Evolutionary conservation across 805 yeast genomes (phyloP).

Genomic region (Vanderwaltozyma polyspora): DNA sequence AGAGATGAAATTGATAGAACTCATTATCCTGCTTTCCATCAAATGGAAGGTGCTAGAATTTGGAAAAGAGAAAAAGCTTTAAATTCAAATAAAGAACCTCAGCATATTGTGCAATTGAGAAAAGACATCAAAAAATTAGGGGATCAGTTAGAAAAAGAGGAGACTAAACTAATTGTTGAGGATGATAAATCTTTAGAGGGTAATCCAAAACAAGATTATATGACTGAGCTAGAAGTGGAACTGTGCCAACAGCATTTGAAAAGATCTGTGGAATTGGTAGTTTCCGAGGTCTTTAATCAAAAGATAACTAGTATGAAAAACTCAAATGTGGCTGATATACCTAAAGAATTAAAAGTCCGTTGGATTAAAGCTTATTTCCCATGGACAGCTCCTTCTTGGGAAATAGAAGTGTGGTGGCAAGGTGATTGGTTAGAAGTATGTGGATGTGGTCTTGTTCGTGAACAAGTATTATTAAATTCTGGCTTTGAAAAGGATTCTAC

Average conservation of each 20-base stretch:
- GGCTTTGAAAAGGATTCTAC: slow-evolving; percentile 46
- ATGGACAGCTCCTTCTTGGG: slow-evolving; percentile 98
- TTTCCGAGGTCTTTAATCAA: slow-evolving; percentile 64
- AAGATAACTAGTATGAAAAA: slow-evolving; percentile 19
- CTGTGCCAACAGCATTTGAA: slow-evolving; percentile 70
- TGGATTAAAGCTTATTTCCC: slow-evolving; percentile 97
- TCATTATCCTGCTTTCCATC: slow-evolving; percentile 96
- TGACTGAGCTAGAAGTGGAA: slow-evolving; percentile 58
- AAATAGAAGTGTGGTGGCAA: slow-evolving; percentile 97
- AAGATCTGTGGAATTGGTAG: slow-evolving; percentile 72
- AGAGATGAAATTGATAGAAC: slow-evolving; percentile 92
- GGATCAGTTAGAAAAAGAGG: slow-evolving; percentile 22
- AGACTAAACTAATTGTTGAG: slow-evolving; percentile 54
- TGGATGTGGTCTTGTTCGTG: slow-evolving; percentile 86
- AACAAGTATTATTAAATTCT: slow-evolving; percentile 63
- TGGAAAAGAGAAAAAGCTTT: slow-evolving; percentile 50
- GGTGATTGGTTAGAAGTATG: slow-evolving; percentile 96
- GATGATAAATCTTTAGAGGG: slow-evolving; percentile 50
- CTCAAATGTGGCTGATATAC: slow-evolving; percentile 45
- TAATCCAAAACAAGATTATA: slow-evolving; percentile 75
- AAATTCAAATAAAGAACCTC: slow-evolving; percentile 11
- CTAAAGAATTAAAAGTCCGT: slow-evolving; percentile 61
- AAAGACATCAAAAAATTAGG: slow-evolving; percentile 59
- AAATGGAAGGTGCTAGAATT: slow-evolving; percentile 89
- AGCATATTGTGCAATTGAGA: slow-evolving; percentile 35